These are phyloP conservation scores for Mucor lusitanicus DNA, from an alignment of 371 early-diverging fungal genomes.

Conservation along the genomic window DNA sequence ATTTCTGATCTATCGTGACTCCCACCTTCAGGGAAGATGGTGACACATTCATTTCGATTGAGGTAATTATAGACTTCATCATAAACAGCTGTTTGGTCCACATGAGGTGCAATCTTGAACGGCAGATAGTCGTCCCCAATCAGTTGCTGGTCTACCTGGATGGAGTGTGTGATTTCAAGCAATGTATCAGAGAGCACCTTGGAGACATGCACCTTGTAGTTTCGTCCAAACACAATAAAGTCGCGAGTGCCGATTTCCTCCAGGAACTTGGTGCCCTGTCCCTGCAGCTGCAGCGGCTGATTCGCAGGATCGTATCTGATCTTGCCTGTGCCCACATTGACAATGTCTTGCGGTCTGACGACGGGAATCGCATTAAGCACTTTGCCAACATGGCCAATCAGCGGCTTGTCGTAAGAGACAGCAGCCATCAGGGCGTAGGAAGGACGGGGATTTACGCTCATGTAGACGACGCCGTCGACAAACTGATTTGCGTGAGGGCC, in stretches of 20 bases:
- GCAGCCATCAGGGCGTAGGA: slow-evolving; percentile 87
- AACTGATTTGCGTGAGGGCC: slow-evolving; percentile 98
- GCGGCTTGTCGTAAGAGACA: slow-evolving; percentile 77
- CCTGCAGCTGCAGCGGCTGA: slow-evolving; percentile 68
- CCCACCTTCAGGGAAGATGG: slow-evolving; percentile 98
- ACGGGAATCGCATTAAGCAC: slow-evolving; percentile 85
- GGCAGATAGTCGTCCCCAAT: neutral
- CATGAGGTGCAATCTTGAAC: slow-evolving; percentile 80
- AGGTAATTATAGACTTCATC: slow-evolving; percentile 77
- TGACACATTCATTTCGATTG: slow-evolving; percentile 79
- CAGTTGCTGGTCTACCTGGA: slow-evolving; percentile 41
- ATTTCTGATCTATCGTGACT: slow-evolving; percentile 95
- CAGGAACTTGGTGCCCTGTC: slow-evolving; percentile 73
- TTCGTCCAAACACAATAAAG: slow-evolving; percentile 63
- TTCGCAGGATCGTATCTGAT: slow-evolving; percentile 64
- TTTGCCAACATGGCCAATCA: slow-evolving; percentile 84
- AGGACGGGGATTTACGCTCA: slow-evolving; percentile 73
- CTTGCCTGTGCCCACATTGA: slow-evolving; percentile 71
- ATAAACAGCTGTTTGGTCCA: slow-evolving; percentile 90
- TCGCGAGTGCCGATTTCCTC: slow-evolving; percentile 65
- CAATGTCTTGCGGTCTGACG: slow-evolving; percentile 89
- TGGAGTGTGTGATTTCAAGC: slow-evolving; percentile 51
- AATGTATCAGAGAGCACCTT: slow-evolving; percentile 83
- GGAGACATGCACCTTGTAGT: slow-evolving; percentile 70
- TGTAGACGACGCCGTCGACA: slow-evolving; percentile 87